phyloP scores from a whole-genome alignment of 441 rosid genomes.

The Oxalis stricta region DNA sequence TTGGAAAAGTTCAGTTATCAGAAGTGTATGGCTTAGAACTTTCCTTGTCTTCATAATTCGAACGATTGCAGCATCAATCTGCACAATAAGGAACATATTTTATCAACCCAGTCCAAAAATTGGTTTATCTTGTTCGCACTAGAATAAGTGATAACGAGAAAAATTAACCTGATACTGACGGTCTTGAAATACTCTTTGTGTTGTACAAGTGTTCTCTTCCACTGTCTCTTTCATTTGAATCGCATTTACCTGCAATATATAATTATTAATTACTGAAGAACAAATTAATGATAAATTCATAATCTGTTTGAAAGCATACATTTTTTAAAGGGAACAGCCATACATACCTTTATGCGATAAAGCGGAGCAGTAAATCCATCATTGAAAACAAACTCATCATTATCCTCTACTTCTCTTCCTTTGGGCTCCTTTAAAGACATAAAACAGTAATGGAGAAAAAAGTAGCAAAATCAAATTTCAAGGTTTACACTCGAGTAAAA shows the following conservation, averaged over 20 bases:
- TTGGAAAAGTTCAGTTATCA: slow-evolving; percentile 96
- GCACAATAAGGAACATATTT: slow-evolving; percentile 7
- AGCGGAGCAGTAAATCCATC: slow-evolving; percentile 74
- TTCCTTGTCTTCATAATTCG: slow-evolving; percentile 98
- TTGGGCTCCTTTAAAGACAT: slow-evolving; percentile 53
- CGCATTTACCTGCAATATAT: slow-evolving; percentile 71
- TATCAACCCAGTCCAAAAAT: slow-evolving; percentile 1
- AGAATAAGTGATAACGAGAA: not conserved
- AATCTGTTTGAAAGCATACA: not conserved
- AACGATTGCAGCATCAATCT: slow-evolving; percentile 99
- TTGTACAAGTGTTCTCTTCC: slow-evolving; percentile 95
- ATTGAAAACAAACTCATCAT: slow-evolving; percentile 78
- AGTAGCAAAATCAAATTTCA: not conserved
- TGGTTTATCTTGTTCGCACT: not conserved
- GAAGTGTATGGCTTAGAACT: slow-evolving; percentile 91
- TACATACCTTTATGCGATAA: slow-evolving; percentile 73
- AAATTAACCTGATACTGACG: slow-evolving; percentile 87
- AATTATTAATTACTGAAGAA: too few species aligned
- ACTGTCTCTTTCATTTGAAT: slow-evolving; percentile 99
- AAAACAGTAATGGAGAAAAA: not conserved
- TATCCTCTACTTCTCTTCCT: slow-evolving; percentile 91
- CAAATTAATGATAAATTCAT: not conserved
- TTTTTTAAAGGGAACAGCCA: not conserved
- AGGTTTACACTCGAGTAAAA: not conserved
- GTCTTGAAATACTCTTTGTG: slow-evolving; percentile 96